These are phyloP conservation scores for Jackrogersella minutella DNA, from an alignment of 495 filamentous ascomycete genomes.

Conservation along the genomic window DNA sequence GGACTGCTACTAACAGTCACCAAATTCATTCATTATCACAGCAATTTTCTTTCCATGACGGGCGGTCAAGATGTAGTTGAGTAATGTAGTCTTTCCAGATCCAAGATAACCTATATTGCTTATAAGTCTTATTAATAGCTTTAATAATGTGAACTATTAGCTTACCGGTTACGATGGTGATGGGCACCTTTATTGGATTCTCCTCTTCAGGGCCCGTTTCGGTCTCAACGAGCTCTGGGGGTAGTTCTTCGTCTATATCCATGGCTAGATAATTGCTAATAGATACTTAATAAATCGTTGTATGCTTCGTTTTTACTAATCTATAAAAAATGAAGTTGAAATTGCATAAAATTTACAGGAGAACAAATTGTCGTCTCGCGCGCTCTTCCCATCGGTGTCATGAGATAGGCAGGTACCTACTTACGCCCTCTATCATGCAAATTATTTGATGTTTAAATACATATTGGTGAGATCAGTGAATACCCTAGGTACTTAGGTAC, in stretches of 20 bases:
- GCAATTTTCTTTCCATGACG: constrained; percentile 97
- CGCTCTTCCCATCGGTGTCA: constrained; percentile 31
- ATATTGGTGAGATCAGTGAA: neutral
- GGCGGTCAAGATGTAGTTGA: constrained; percentile 94
- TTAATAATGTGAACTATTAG: constrained; percentile 4
- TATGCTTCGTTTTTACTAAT: neutral
- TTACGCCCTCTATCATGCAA: neutral
- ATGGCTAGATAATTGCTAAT: constrained; percentile 34
- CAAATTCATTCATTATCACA: constrained; percentile 98
- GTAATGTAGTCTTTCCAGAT: constrained; percentile 91
- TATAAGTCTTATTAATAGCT: constrained; percentile 31
- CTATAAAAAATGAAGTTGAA: neutral
- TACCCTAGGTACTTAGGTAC: constrained; percentile 5
- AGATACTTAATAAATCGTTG: neutral
- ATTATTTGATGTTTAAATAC: neutral
- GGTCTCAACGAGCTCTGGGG: constrained; percentile 74
- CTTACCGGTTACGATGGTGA: constrained; percentile 92
- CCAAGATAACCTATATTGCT: constrained; percentile 75
- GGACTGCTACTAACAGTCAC: constrained; percentile 79
- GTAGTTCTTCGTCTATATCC: constrained; percentile 72
- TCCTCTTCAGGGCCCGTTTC: constrained; percentile 54
- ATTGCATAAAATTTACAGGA: constrained; percentile 6
- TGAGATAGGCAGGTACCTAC: neutral
- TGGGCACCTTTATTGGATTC: constrained; percentile 75
- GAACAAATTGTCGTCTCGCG: constrained; percentile 12